Base-by-base conservation (phyloP, 306 rosid species). In the Ceratonia siliqua region DNA sequence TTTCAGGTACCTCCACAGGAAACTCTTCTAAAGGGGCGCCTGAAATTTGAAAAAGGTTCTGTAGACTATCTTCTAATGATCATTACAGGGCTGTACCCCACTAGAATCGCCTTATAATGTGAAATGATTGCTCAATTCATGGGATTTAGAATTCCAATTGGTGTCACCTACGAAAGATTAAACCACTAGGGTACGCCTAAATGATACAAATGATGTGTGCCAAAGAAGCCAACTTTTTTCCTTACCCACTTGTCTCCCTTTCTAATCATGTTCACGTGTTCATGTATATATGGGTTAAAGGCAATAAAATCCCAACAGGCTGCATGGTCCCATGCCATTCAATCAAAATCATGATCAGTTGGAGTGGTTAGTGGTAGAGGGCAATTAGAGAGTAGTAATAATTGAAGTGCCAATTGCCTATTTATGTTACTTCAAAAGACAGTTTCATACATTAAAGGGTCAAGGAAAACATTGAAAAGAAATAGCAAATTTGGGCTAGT, bases 131-230 rank as follows among this genome's bases (percentile, higher is more conserved):
- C 22, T 48, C 22, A 43, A 50, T 55, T 68, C 4, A 56, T 57
- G 53, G 63, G 48, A 54, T 65, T 72, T 56, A 55, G 20, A 82
- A 64, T 52, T 53, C 10, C 56, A 67, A 36, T 30, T 72, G 72
- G 70, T 65, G 56, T 76, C 87, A 84, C 69, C 48, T 18, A 68
- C 70, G 57, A 71, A 67, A 73, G 20, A 50, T 17, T 68, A 68
- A 15, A 18, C 35, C 66, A 57, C 48, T 17, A 35, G 32, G 68
- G 17, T 36, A 53, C 66, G 25, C 59, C 21, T 50, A 65, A 70
- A 54, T 59, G 33, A 80, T 62, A 57, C 73, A 76, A 82, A 82
- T 32, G 72, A 62, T 67, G 43, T 62, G 79, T 46, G 68, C 70
- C 82, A 75, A 54, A 72, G 33, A 68, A 42, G 43, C 24, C 0